Evolutionary conservation across 1,284 basidiomycete genomes (phyloP), one percentile per base, ranked within the genome.

Genomic region (Polyporus tsugae): DNA sequence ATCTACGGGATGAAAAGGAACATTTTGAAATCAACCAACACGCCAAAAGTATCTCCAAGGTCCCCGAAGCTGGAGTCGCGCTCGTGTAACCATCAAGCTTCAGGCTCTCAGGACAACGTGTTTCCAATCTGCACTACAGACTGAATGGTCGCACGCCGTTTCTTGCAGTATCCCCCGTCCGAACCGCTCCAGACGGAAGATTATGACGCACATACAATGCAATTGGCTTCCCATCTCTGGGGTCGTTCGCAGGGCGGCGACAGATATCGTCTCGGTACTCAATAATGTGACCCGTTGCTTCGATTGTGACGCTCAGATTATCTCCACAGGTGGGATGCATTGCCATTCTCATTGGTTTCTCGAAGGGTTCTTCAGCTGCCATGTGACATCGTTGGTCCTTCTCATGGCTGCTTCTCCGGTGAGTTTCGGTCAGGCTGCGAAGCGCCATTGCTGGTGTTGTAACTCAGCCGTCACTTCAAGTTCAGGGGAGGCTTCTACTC

Each of bases 371-470:
- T 38, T n/a, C 35, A n/a, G n/a, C n/a, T 4, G 33, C 15, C 53
- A 57, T 42, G 60, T 42, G 33, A 52, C 53, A 42, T 25, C n/a
- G 39, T 10, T 17, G 25, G 35, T 22, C 33, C 57, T 60, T 58
- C 58, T 17, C 15, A 55, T 42, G 33, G 25, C 9, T 41, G 46
- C n/a, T 25, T 38, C 42, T 29, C 15, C 65, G 70, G 68, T 39
- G 38, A 65, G 53, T 35, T 25, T 33, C 70, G 70, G 70, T 46
- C 19, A 63, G 41, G 61, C 64, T 71, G 70, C 61, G 70, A 71
- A 67, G 57, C n/a, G 22, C 22, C 22, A 62, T 42, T 35, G 55
- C n/a, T n/a, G 36, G 10, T 38, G 55, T n/a, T 58, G 55, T 35
- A 36, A 60, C 33, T 57, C 35, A 57, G 41, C 41, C 22, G 39